Base-by-base conservation (phyloP, 2,329 filamentous ascomycete species). In the Hymenoscyphus albidus region DNA sequence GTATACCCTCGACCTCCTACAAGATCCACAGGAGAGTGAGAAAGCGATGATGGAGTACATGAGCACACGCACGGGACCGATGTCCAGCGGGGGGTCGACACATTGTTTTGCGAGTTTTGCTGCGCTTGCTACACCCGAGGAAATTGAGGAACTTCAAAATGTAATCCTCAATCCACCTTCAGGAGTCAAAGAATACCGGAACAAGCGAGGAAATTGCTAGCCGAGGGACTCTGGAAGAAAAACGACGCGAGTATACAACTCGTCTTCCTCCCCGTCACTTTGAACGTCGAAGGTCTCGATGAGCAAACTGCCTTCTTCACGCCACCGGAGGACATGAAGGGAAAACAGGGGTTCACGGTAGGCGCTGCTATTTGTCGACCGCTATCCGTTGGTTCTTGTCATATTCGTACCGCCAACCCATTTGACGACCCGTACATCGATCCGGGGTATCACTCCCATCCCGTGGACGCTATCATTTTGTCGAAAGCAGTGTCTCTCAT, bases 281-380 rank as follows among this genome's bases (percentile, higher is more conserved):
- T 65, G 1, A 44, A 67, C 18, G 16, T 62, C 18, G 54, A 57
- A 12, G 22, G 27, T 6, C 5, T 58, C 5, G 35, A 54, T 42
- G 51, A 54, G 35, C 64, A 66, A 42, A 40, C 10, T 1, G n/a
- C 6, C n/a, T 32, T 64, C 13, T 31, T 65, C 22, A 31, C 40
- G n/a, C 56, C 56, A 10, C 54, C 59, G n/a, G 4, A 59, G 12
- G 39, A 59, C 7, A 61, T 61, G 58, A 13, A n/a, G 7, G 65
- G 63, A 27, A 65, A 64, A 31, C 22, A 62, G 3, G 62, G 65
- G 1, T 69, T 79, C 13, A 72, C 22, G 16, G 6, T 61, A 4
- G 73, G n/a, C 76, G 75, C 74, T 61, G 80, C 77, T 74, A 2
- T 76, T 74, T 54, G 78, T 76, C 69, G 76, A 78, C 74, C 77